Evolutionary conservation across 78 protist genomes (phyloP), one percentile per base, ranked within the genome.

Genomic region (Polysphondylium violaceum): DNA sequence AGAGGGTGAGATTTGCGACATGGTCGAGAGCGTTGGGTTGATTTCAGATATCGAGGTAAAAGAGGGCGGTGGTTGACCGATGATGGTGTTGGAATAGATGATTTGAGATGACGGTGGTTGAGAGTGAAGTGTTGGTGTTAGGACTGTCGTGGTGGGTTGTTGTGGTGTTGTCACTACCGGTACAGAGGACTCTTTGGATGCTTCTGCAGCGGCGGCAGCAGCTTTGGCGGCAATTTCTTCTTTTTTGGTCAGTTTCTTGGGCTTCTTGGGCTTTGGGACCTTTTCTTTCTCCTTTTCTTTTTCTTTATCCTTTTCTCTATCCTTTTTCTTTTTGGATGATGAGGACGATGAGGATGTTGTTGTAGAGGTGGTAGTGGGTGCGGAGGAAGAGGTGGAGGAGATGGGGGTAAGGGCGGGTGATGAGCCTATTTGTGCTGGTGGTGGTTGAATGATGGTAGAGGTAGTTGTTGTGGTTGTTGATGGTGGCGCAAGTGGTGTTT

Each of bases 231-330:
- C 35, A 2, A 17, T 35, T 33, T 17, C 29, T 14, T 23, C 40
- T 61, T 60, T 60, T 5, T 60, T 31, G 16, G 0, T 29, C 11
- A 36, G 31, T 36, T 63, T 63, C 1, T 61, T 29, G 27, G 19
- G 33, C 16, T 65, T n/a, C n/a, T n/a, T n/a, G n/a, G n/a, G n/a
- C n/a, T n/a, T n/a, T n/a, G n/a, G n/a, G n/a, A n/a, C 71, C 35
- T 35, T 61, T 35, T 61, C 71, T 16, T 35, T 61, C 19, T 61
- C 71, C 21, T 61, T 61, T 16, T 33, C 68, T 33, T 12, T 60
- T 31, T 60, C 68, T 60, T 60, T 60, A 16, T 60, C 73, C 40
- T 65, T 65, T 8, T 65, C 53, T 36, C 40, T 65, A 38, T 44
- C n/a, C 40, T 36, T 38, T 38, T 44, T 38, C 21, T 3, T 21